These are phyloP conservation scores for Nicotiana knightiana DNA, from an alignment of 257 asterid species.

Conservation along the genomic window DNA sequence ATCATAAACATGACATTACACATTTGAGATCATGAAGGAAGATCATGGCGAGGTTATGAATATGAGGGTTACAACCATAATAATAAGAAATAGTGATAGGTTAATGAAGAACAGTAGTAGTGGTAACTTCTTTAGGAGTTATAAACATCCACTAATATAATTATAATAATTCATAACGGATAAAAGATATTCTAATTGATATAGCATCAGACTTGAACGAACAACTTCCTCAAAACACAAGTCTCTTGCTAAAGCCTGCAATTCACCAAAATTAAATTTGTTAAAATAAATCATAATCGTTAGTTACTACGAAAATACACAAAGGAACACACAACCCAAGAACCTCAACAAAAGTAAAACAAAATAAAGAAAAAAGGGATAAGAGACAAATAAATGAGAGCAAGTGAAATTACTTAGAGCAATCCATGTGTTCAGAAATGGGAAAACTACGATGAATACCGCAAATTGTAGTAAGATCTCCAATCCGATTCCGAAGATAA, in stretches of 20 bases:
- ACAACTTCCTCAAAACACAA: neutral
- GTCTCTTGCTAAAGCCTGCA: neutral
- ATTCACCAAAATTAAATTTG: neutral
- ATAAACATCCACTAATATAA: no score
- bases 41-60: no score
- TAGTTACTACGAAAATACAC: neutral
- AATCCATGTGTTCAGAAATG: conserved; percentile 21
- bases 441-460: conserved; percentile 17
- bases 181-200: neutral
- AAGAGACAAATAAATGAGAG: neutral
- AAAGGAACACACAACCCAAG: neutral
- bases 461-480: neutral
- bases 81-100: no score
- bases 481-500: neutral
- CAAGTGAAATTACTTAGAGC: neutral
- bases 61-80: no score
- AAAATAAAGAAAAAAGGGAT: neutral
- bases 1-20: no score
- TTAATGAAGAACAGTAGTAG: no score
- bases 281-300: neutral
- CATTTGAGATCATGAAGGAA: no score
- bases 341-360: no score
- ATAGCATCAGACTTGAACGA: neutral
- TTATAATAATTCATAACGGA: no score
- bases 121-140: no score